A percentile compares a stretch with the other conserved stretches of the same genome.
These are phyloP conservation scores for Penicillium macrosclerotiorum DNA, from an alignment of 495 filamentous ascomycete species.

Conservation along the genomic window DNA sequence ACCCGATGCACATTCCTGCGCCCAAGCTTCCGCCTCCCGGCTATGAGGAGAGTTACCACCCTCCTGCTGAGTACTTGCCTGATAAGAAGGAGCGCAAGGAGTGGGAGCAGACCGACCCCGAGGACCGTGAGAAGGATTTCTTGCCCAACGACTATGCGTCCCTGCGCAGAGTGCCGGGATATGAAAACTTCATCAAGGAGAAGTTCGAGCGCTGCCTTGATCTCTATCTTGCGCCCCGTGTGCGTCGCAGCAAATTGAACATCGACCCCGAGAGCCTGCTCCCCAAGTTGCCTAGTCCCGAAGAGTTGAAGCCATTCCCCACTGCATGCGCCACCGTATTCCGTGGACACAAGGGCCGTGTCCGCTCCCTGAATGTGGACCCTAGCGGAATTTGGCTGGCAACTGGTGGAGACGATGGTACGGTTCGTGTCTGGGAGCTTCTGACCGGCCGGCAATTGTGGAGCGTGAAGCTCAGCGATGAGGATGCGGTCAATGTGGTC, in stretches of 20 bases:
- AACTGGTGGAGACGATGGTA: conserved; percentile 92
- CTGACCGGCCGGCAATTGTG: conserved; percentile 83
- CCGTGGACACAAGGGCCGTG: conserved; percentile 83
- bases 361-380: conserved; percentile 77
- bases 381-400: conserved; percentile 76
- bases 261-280: conserved; percentile 93
- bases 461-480: conserved; percentile 73
- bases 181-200: conserved; percentile 86
- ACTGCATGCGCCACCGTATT: conserved; percentile 81
- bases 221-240: conserved; percentile 88
- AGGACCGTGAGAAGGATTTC: conserved; percentile 88
- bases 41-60: conserved; percentile 94
- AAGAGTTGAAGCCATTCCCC: conserved; percentile 91
- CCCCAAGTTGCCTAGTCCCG: conserved; percentile 90
- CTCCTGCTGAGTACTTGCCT: conserved; percentile 92
- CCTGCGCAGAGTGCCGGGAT: conserved; percentile 89
- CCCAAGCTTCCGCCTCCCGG: conserved; percentile 92
- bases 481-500: conserved; percentile 82
- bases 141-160: conserved; percentile 78
- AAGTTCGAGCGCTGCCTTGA: conserved; percentile 94
- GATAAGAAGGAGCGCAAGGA: conserved; percentile 76
- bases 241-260: conserved; percentile 90
- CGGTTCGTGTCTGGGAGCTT: conserved; percentile 87
- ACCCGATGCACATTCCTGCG: conserved; percentile 93
- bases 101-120: conserved; percentile 88